Base-by-base conservation (phyloP, 2,329 filamentous ascomycete species). In the Colletotrichum filicis region DNA sequence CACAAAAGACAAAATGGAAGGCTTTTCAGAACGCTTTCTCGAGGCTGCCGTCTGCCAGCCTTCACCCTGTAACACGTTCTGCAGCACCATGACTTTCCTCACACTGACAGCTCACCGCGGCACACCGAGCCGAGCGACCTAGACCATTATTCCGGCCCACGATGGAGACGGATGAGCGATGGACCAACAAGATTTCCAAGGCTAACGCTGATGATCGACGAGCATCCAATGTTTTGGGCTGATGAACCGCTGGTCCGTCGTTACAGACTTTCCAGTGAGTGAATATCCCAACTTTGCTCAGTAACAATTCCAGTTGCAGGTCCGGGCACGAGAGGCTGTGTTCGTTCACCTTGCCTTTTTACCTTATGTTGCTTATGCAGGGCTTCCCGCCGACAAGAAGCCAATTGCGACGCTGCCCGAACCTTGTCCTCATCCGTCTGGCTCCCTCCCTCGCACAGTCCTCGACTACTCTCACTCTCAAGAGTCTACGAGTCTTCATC, bases 261-360 rank as follows among this genome's bases (percentile, higher is more conserved):
- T 68, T 59, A 57, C 65, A 71, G 58, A 60, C 32, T 35, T 35
- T n/a, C 28, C 35, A 53, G 28, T 26, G 42, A 19, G 32, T 22
- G 66, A 64, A 64, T 53, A 73, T 73, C 66, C 24, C 42, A 65
- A 69, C 66, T 72, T 64, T 69, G 59, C 59, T 22, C 53, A 42
- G 37, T 42, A 7, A 42, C 37, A 55, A 68, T 70, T 73, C 59
- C 68, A 60, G 26, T 28, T 24, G 42, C 14, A 32, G n/a, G 59
- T 60, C 70, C 68, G 69, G 69, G 69, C 69, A 26, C 30, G 22
- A 19, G 59, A 73, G 70, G 70, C 70, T 64, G 70, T 72, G 66
- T 37, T 59, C 49, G 24, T 63, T 63, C 57, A 52, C 26, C n/a
- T 42, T 22, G 30, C 32, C 22, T 58, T 52, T n/a, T 22, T 49